phyloP scores from a whole-genome alignment of 192 early-diverging fungal species.

The Allomyces arbusculus region DNA sequence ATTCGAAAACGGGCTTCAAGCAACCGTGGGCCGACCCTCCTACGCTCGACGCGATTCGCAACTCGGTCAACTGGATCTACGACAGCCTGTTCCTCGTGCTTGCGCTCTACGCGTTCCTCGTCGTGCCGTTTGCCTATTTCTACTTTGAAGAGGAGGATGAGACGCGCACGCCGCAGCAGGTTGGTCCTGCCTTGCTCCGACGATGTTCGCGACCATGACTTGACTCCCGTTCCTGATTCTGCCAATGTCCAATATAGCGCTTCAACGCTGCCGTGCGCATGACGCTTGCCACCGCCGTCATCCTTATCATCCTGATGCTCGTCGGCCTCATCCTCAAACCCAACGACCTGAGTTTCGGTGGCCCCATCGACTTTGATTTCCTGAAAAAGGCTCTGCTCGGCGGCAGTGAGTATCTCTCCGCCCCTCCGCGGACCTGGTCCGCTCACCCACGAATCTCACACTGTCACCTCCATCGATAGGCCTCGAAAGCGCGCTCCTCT shows the following conservation, averaged over 20 bases:
- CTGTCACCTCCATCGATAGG: not conserved
- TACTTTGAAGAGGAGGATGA: constrained; percentile 36
- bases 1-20: not conserved
- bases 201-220: not conserved
- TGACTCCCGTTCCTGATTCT: not conserved
- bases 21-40: not conserved
- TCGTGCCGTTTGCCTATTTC: constrained; percentile 40
- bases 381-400: constrained; percentile 1
- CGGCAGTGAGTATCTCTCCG: not conserved
- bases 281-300: constrained; percentile 27
- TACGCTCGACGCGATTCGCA: not conserved
- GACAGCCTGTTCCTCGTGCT: constrained; percentile 8
- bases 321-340: constrained; percentile 22
- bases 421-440: no score
- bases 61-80: not conserved
- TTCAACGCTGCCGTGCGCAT: constrained; percentile 25
- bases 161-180: constrained; percentile 5
- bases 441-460: no score
- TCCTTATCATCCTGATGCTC: constrained; percentile 20
- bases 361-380: constrained; percentile 4
- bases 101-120: constrained; percentile 19
- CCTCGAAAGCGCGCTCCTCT: constrained; percentile 20
- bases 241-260: constrained; percentile 7
- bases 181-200: not conserved
- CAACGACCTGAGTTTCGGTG: constrained; percentile 17